These are phyloP conservation scores for Phytopythium vexans DNA, from an alignment of 352 stramenopile genomes.

Conservation along the genomic window DNA sequence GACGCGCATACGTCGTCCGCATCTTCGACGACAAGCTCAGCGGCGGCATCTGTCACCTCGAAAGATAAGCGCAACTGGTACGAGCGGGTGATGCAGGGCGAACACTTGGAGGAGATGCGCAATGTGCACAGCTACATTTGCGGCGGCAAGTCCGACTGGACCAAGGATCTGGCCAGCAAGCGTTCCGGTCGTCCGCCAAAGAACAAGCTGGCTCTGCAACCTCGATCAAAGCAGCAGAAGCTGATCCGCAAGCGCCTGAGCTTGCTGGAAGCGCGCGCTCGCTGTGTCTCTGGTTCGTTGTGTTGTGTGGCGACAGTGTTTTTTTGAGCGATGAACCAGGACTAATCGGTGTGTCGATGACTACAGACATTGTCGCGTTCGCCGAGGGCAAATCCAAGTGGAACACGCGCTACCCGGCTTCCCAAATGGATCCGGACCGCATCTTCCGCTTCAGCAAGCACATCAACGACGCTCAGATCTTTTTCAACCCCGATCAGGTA, in stretches of 20 bases:
- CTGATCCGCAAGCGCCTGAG: slow-evolving; percentile 41
- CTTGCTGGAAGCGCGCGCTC: slow-evolving; percentile 50
- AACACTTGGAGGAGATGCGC: slow-evolving; percentile 54
- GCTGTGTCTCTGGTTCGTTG: slow-evolving; percentile 26
- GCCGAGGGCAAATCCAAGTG: slow-evolving; percentile 61
- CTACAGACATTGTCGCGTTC: slow-evolving; percentile 53
- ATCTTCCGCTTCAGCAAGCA: slow-evolving; percentile 71
- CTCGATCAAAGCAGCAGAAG: slow-evolving; percentile 12
- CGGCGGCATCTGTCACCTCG: slow-evolving; percentile 6
- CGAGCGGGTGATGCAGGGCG: slow-evolving; percentile 32
- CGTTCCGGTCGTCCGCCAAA: slow-evolving; percentile 14
- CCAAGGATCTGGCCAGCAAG: slow-evolving; percentile 27
- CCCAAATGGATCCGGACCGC: slow-evolving; percentile 48
- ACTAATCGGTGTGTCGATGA: neutral
- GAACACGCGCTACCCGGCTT: slow-evolving; percentile 50
- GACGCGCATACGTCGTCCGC: slow-evolving; percentile 16
- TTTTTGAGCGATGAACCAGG: too few relatives aligned
- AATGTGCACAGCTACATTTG: slow-evolving; percentile 60
- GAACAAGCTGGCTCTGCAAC: slow-evolving; percentile 3
- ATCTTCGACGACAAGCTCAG: neutral
- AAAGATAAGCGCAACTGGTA: slow-evolving; percentile 47
- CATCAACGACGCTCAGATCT: slow-evolving; percentile 57
- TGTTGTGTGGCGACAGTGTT: too few relatives aligned
- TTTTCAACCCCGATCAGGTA: slow-evolving; percentile 61
- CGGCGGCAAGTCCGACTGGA: slow-evolving; percentile 60